Conservation (phyloP, 2,329 filamentous ascomycete species). For the Nectriaceae sp. region DNA sequence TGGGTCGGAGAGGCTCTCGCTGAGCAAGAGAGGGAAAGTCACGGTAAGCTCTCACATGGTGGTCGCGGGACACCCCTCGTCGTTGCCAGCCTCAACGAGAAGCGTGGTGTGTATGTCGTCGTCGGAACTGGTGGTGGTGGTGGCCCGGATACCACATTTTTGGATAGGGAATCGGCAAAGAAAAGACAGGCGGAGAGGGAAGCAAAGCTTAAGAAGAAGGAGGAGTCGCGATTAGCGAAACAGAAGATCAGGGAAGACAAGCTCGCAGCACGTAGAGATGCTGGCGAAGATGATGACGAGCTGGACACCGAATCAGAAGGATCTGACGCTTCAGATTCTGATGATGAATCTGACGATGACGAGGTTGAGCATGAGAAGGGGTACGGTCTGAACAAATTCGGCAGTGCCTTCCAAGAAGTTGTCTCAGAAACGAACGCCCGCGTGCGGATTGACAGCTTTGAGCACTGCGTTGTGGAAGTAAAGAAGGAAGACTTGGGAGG, state of each 20-base stretch:
- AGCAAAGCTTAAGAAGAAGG: constrained; percentile 62
- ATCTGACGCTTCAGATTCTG: constrained; percentile 42
- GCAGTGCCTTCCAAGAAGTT: constrained; percentile 93
- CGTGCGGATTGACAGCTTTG: constrained; percentile 93
- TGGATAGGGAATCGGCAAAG: constrained; percentile 66
- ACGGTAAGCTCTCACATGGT: constrained; percentile 68
- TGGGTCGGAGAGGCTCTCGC: constrained; percentile 93
- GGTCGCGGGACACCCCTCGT: constrained; percentile 82
- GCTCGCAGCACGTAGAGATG: constrained; percentile 56
- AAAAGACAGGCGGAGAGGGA: constrained; percentile 65
- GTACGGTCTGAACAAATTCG: constrained; percentile 85
- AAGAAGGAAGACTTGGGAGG: constrained; percentile 89
- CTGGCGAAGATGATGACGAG: constrained; percentile 50
- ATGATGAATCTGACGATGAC: constrained; percentile 55
- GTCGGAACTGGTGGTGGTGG: constrained; percentile 90
- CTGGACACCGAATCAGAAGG: constrained; percentile 46
- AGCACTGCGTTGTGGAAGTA: constrained; percentile 97
- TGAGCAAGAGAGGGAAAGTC: constrained; percentile 80
- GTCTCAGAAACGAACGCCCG: constrained; percentile 87
- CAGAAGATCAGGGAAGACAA: constrained; percentile 63
- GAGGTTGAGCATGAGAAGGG: constrained; percentile 59
- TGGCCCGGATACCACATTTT: constrained; percentile 69
- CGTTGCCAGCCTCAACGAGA: constrained; percentile 86
- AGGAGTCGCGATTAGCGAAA: constrained; percentile 58
- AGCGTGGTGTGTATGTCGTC: constrained; percentile 83